Conservation (phyloP, 192 early-diverging fungal genomes). For the Rhizophagus clarus region DNA sequence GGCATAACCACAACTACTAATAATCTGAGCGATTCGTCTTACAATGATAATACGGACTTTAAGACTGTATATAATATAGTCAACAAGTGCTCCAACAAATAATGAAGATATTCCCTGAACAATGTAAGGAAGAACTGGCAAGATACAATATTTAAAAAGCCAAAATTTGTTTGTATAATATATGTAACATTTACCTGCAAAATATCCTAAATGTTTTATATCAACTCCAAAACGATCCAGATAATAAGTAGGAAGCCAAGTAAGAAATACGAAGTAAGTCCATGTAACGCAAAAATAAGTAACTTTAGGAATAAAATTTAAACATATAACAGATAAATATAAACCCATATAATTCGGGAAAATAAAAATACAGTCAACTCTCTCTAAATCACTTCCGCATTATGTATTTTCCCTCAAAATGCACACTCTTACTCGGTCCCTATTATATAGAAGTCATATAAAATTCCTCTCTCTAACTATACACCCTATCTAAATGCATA, state of each 20-base stretch:
- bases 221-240: conserved; percentile 41
- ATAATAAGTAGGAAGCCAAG: conserved; percentile 45
- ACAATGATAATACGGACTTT: conserved; percentile 30
- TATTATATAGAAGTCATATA: too few relatives aligned
- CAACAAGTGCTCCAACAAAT: conserved; percentile 36
- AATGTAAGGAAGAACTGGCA: conserved; percentile 27
- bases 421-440: too few relatives aligned
- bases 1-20: conserved; percentile 36
- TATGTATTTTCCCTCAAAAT: too few relatives aligned
- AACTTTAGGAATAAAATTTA: too few relatives aligned
- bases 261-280: conserved; percentile 42
- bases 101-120: conserved; percentile 35
- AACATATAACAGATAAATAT: too few relatives aligned
- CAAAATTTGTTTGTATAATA: too few relatives aligned
- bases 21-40: conserved; percentile 30
- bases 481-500: too few relatives aligned
- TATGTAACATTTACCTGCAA: conserved; percentile 30
- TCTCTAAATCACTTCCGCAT: too few relatives aligned
- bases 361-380: too few relatives aligned
- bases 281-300: conserved; percentile 33
- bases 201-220: conserved; percentile 43
- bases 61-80: conserved; percentile 36
- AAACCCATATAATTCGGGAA: too few relatives aligned
- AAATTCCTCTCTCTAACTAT: too few relatives aligned
- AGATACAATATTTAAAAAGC: too few relatives aligned